Conservation (phyloP, 2,329 filamentous ascomycete species). For the Rhynchosporium graminicola region DNA sequence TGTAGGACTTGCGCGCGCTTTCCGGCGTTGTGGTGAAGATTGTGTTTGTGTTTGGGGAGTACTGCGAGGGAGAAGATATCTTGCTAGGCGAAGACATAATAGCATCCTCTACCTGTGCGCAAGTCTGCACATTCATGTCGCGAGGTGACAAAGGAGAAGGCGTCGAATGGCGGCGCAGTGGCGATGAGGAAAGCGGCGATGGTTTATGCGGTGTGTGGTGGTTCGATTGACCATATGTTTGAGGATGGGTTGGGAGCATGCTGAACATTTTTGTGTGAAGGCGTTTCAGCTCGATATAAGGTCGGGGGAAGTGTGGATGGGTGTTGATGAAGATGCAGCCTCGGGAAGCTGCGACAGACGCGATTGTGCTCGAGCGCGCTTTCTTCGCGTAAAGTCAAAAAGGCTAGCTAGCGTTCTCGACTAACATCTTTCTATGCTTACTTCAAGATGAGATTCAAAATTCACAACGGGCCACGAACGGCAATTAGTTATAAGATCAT, state of each 20-base stretch:
- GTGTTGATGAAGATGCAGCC: slow-evolving; percentile 8
- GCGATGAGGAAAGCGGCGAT: slow-evolving; percentile 61
- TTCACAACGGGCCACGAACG: neutral
- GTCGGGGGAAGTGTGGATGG: slow-evolving; percentile 15
- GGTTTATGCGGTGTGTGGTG: slow-evolving; percentile 47
- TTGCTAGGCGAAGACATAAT: slow-evolving; percentile 33
- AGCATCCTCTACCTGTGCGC: slow-evolving; percentile 32
- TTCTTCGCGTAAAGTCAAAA: slow-evolving; percentile 18
- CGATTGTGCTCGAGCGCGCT: slow-evolving; percentile 22
- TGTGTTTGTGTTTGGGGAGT: neutral
- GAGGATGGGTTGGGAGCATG: slow-evolving; percentile 29
- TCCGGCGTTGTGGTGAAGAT: slow-evolving; percentile 2
- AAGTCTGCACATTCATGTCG: slow-evolving; percentile 47
- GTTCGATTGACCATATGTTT: slow-evolving; percentile 21
- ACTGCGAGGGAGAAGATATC: slow-evolving; percentile 1
- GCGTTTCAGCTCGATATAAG: slow-evolving; percentile 11
- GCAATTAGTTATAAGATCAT: neutral
- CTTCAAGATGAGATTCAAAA: neutral
- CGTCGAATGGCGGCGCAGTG: slow-evolving; percentile 56
- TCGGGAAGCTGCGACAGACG: slow-evolving; percentile 20
- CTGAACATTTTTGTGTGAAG: slow-evolving; percentile 34
- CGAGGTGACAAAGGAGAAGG: slow-evolving; percentile 47
- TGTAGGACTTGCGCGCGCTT: neutral
- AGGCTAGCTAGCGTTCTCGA: slow-evolving; percentile 1
- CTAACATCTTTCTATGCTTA: no score